Conservation (phyloP, 345 rosid genomes). For the Trapa incisa region DNA sequence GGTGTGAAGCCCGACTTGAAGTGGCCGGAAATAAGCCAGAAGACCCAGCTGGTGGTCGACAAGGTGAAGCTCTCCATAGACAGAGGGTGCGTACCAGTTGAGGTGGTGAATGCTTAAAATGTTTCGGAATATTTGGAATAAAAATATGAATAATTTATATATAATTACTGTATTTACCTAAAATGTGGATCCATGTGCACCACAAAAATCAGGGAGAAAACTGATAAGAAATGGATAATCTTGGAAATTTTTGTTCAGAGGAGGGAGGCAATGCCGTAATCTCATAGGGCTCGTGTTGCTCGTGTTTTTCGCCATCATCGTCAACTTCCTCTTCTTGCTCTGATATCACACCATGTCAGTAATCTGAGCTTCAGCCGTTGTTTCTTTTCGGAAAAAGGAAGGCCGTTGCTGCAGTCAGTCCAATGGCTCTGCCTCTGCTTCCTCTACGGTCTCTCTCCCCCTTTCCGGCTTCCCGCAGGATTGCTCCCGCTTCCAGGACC, state of each 20-base stretch:
- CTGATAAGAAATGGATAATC: background rate
- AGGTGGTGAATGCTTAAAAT: background rate
- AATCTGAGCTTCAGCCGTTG: background rate
- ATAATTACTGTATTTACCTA: no score
- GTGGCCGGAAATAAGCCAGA: constrained; percentile 8
- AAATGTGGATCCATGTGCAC: no score
- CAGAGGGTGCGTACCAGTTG: constrained; percentile 4
- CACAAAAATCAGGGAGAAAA: background rate
- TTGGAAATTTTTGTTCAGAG: background rate
- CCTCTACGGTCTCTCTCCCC: background rate
- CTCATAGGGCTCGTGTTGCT: constrained; percentile 1
- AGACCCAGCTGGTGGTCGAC: constrained; percentile 13
- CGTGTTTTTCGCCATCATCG: background rate
- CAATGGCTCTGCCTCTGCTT: background rate
- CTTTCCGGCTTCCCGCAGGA: background rate
- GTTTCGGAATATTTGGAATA: no score
- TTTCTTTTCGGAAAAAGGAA: background rate
- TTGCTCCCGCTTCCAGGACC: background rate
- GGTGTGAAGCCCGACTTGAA: constrained; percentile 6
- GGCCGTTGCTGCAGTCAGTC: background rate
- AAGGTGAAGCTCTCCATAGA: constrained; percentile 10
- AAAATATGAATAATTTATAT: no score
- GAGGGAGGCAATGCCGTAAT: constrained; percentile 1
- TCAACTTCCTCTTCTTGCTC: background rate
- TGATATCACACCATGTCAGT: background rate